Base-by-base conservation (phyloP, 306 rosid genomes). In the Trifolium fragiferum region DNA sequence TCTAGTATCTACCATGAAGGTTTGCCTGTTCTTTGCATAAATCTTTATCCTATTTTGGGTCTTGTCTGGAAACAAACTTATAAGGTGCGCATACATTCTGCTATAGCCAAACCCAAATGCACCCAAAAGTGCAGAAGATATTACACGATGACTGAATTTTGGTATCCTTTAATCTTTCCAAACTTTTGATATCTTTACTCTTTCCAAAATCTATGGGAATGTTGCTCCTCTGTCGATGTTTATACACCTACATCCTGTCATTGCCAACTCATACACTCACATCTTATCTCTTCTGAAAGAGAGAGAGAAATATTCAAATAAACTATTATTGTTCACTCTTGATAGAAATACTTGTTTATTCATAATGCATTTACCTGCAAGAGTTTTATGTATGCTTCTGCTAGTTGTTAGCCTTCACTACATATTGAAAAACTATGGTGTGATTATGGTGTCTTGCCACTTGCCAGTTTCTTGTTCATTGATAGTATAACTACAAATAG, bases 401-500 rank as follows among this genome's bases (percentile, higher is more conserved):
- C 43, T 65, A 25, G 20, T 35, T 66, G 20, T 53, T 25, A 16
- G 41, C 51, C 38, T 68, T 50, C 6, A 13, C 10, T 58, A 50
- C 80, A 41, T 27, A 51, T 59, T 69, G 54, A 47, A 46, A 18
- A 20, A 33, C 65, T 47, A 47, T 4, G 65, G 60, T 21, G 46
- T 21, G 46, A 51, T 40, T 61, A 19, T 19, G 43, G 4, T 46
- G 51, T 30, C 32, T 77, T 68, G 54, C 43, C 58, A 16, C 11
- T 51, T 9, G 13, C 60, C 30, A 16, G 27, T 70, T 46, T 59
- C 47, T 68, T 40, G 53, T 70, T 60, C 71, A 23, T 16, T 61
- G 71, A 35, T 38, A 19, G 46, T 15, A 46, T 33, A 58, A 30
- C 13, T 23, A 40, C 58, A 61, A 10, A 46, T 14, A 55, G 16